Evolutionary conservation across 1,284 basidiomycete genomes (phyloP).

Genomic region (Apiotrichum mycotoxinovorans): DNA sequence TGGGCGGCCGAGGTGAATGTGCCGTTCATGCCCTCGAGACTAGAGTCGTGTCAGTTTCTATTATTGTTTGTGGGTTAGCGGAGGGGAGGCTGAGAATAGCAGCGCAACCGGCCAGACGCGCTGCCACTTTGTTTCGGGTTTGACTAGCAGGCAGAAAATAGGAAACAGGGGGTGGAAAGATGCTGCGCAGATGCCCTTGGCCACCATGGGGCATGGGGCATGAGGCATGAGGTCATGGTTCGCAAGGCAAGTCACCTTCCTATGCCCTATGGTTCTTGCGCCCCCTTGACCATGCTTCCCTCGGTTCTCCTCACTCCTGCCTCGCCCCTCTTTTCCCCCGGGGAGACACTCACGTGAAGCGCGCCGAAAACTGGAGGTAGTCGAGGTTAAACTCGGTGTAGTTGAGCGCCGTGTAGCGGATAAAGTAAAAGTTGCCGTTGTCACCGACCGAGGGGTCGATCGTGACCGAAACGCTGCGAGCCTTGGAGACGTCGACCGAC

Average conservation of each 20-base stretch:
- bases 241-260: too few species aligned
- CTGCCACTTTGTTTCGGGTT: too few species aligned
- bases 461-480: slow-evolving; percentile 57
- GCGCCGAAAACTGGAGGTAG: slow-evolving; percentile 74
- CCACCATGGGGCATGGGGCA: too few species aligned
- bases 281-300: too few species aligned
- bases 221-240: too few species aligned
- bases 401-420: slow-evolving; percentile 66
- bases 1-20: slow-evolving; percentile 32
- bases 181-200: too few species aligned
- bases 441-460: slow-evolving; percentile 63
- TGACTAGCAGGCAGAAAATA: too few species aligned
- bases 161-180: too few species aligned
- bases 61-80: background rate
- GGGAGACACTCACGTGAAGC: slow-evolving; percentile 55
- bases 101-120: too few species aligned
- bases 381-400: slow-evolving; percentile 54
- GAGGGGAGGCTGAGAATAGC: background rate
- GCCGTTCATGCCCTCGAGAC: slow-evolving; percentile 44
- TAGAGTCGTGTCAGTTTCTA: slow-evolving; percentile 6
- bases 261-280: background rate
- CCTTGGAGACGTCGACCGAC: slow-evolving; percentile 61
- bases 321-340: background rate
- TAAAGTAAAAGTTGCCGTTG: slow-evolving; percentile 51
- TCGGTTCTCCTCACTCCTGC: background rate